Base-by-base conservation (phyloP, 768 basidiomycete species). In the Macrolepiota dolichaula region DNA sequence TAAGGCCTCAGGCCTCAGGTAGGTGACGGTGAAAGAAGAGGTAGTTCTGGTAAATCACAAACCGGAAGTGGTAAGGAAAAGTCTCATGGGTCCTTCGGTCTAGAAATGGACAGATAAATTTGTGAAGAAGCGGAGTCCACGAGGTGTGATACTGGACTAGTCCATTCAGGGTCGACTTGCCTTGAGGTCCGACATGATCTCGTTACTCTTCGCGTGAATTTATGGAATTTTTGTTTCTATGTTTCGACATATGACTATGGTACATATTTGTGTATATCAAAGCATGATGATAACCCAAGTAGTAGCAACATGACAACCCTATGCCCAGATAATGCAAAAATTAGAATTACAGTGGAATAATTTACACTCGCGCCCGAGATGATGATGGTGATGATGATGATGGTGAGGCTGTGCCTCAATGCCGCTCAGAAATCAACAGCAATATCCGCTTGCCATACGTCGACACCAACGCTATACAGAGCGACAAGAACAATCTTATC, bases 371-470 rank as follows among this genome's bases (percentile, higher is more conserved):
- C 10, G 19, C 29, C 29, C n/a, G 7, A 44, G 15, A 17, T 19
- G 7, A 19, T n/a, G n/a, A 19, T 6, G 42, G n/a, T 17, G 6
- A n/a, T 17, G 42, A 44, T 17, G 40, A 15, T 15, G 2, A 42
- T 42, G 40, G n/a, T 42, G 42, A 19, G 19, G 42, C 19, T 0
- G 17, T 44, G 42, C 19, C 15, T 7, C 4, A 44, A 17, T 5
- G n/a, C 9, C 10, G 24, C 12, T 27, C 13, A 60, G 32, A 55
- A 57, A 55, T 83, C 79, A 32, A 80, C 63, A 40, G 75, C 78
- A 9, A 83, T 72, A 27, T 84, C 82, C 0, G 82, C 83, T 68
- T 83, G 78, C 83, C 81, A 84, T 4, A 73, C 67, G 56, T 79
- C 75, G 24, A 78, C 78, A 52, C 71, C 73, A 24, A 72, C 70